Evolutionary conservation across 805 yeast species (phyloP).

Genomic region (Teunomyces barrocoloradensis): DNA sequence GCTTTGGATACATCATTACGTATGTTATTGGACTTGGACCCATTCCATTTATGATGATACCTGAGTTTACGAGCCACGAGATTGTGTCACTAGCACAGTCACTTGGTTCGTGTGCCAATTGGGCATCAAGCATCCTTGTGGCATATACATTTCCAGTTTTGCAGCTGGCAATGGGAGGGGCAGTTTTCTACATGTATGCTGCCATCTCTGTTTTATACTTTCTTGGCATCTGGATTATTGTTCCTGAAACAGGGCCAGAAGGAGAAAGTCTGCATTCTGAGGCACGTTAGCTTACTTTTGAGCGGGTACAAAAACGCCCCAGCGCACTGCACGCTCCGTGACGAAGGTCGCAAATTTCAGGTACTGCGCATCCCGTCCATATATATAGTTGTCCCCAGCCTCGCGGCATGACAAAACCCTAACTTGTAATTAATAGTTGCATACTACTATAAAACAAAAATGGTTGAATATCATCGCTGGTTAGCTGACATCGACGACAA

Average conservation of each 20-base stretch:
- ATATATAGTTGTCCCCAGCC: background rate
- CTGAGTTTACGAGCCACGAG: conserved; percentile 33
- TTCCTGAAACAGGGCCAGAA: conserved; percentile 34
- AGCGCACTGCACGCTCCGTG: background rate
- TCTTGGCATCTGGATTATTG: conserved; percentile 15
- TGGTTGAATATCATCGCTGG: conserved; percentile 53
- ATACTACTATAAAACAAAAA: conserved; percentile 8
- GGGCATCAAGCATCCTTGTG: conserved; percentile 32
- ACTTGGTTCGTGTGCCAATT: conserved; percentile 32
- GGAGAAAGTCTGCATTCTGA: conserved; percentile 6
- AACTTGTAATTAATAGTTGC: background rate
- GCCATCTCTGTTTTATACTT: conserved; percentile 18
- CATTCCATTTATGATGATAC: conserved; percentile 36
- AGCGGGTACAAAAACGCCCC: background rate
- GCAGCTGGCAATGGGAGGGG: conserved; percentile 23
- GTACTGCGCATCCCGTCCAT: background rate
- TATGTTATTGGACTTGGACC: conserved; percentile 38
- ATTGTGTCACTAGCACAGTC: conserved; percentile 35
- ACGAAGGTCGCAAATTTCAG: conserved; percentile 1
- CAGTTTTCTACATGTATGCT: conserved; percentile 28
- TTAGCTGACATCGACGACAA: conserved; percentile 51
- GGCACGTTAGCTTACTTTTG: background rate
- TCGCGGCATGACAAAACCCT: background rate
- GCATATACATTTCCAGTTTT: conserved; percentile 33
- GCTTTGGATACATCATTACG: conserved; percentile 33